Evolutionary conservation across 768 basidiomycete species (phyloP), one percentile per base, ranked within the genome.

Genomic region (Boletus sp.): DNA sequence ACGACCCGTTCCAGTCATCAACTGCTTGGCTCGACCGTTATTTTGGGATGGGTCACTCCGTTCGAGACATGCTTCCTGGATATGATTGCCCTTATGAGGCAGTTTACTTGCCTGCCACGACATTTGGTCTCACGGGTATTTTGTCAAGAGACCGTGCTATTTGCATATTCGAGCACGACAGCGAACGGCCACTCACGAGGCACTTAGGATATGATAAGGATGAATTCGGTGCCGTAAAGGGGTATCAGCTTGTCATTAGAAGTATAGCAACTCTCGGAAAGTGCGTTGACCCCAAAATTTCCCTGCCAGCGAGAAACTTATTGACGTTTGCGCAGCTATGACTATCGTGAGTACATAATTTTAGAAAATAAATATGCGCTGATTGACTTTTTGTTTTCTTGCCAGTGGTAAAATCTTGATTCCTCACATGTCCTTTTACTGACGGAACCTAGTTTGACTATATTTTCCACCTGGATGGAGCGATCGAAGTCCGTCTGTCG

Each of bases 61-160:
- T 81, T n/a, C 78, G 82, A n/a, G 79, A 84, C 39, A 73, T 87
- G 74, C 77, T 88, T n/a, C 78, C 80, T 1, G 80, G 82, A 42
- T 87, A 87, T 65, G 86, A 88, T 65, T 87, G 86, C 60, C 86
- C 86, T 5, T 71, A 78, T 57, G 83, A 86, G 48, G 79, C 85
- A 0, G 74, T 82, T 11, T 83, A 77, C 66, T 72, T 88, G n/a
- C 81, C 83, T 3, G 83, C 83, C 0, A 83, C 82, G 7, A 81
- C 82, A 0, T 78, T 80, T 63, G 72, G 77, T n/a, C 63, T 64
- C 9, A 45, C 65, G 6, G 85, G 84, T 3, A 75, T 71, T 5
- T 62, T 81, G 52, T 69, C 73, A 3, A 75, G 78, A 47, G 70
- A 78, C n/a, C 76, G 79, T 29, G 85, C 83, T 1, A 82, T 88